Base-by-base conservation (phyloP, 1,139 yeast species). In the Meyerozyma guilliermondii region DNA sequence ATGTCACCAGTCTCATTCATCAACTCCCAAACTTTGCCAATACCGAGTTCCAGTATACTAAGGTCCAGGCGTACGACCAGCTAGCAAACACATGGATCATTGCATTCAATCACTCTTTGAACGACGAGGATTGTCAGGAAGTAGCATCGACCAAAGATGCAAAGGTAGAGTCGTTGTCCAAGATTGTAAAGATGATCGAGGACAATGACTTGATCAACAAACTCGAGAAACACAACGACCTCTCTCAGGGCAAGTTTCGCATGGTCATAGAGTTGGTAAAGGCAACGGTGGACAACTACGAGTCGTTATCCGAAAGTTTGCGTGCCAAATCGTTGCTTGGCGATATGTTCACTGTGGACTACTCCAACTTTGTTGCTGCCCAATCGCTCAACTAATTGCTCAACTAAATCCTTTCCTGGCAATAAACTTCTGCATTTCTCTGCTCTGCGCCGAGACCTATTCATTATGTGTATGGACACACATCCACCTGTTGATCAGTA, bases 1-100 rank as follows among this genome's bases (percentile, higher is more conserved):
- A 74, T 41, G 78, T 88, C 40, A 81, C 95, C 1, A 67, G 68
- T 40, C 64, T 87, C 46, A 71, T 89, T 46, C 80, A 80, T 49
- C 75, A 74, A 45, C 66, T 88, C 46, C 98, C 98, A 11, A 74
- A 76, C 40, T 91, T 94, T 69, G 61, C 79, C 41, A 78, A 82
- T 46, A 71, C 77, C 40, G 83, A 84, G 51, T 86, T 85, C 62
- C 88, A 84, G 60, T 84, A 86, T 57, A 84, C 82, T 52, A 78
- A 78, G 53, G 70, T 71, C 49, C 71, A 83, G 57, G 92, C 95
- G 33, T 81, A 83, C 58, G 95, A 87, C 53, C 95, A 88, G 60
- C 67, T 92, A 18, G 78, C 87, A 28, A 76, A 79, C 46, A 87
- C 94, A 11, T 87, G 96, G 87, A 66, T 78, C 42, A 74, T 82